phyloP scores from a whole-genome alignment of 2,329 filamentous ascomycete genomes.

The Trichoderma citrinoviride region DNA sequence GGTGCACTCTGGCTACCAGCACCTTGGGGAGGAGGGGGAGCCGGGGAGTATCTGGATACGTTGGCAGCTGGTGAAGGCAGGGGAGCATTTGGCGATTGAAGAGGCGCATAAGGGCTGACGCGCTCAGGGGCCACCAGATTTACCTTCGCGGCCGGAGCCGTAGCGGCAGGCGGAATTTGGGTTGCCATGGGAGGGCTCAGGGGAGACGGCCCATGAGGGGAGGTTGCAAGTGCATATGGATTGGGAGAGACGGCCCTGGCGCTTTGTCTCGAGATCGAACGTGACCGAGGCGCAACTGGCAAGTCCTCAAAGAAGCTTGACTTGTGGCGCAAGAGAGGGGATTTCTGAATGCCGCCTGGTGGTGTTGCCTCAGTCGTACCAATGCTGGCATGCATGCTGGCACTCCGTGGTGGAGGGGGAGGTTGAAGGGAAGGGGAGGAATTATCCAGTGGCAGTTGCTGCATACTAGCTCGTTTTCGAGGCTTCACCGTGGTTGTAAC shows the following conservation, averaged over 20 bases:
- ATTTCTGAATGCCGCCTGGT: slow-evolving; percentile 33
- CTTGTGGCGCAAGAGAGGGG: slow-evolving; percentile 40
- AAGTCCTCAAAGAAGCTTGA: slow-evolving; percentile 76
- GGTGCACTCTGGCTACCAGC: slow-evolving; percentile 41
- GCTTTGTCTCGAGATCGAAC: slow-evolving; percentile 57
- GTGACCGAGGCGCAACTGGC: slow-evolving; percentile 60
- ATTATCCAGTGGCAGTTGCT: slow-evolving; percentile 45
- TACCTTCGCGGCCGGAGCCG: slow-evolving; percentile 24
- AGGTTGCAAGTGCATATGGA: slow-evolving; percentile 22
- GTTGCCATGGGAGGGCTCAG: slow-evolving; percentile 26
- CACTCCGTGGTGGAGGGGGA: slow-evolving; percentile 57
- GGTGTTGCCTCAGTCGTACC: slow-evolving; percentile 33
- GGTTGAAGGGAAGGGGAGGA: slow-evolving; percentile 40
- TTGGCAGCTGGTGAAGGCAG: slow-evolving; percentile 37
- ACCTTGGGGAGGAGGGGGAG: slow-evolving; percentile 42
- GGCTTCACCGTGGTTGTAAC: slow-evolving; percentile 54
- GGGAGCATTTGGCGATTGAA: slow-evolving; percentile 38
- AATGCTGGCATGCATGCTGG: slow-evolving; percentile 63
- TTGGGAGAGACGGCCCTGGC: slow-evolving; percentile 43
- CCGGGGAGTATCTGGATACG: slow-evolving; percentile 61
- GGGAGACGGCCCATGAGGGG: slow-evolving; percentile 29
- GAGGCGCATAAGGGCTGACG: slow-evolving; percentile 52
- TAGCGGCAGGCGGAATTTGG: slow-evolving; percentile 29
- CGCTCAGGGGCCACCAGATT: slow-evolving; percentile 54
- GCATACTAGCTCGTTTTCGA: slow-evolving; percentile 61